Evolutionary conservation across 129 eudicot genomes (phyloP).

Genomic region (Oenanthe sinensis): DNA sequence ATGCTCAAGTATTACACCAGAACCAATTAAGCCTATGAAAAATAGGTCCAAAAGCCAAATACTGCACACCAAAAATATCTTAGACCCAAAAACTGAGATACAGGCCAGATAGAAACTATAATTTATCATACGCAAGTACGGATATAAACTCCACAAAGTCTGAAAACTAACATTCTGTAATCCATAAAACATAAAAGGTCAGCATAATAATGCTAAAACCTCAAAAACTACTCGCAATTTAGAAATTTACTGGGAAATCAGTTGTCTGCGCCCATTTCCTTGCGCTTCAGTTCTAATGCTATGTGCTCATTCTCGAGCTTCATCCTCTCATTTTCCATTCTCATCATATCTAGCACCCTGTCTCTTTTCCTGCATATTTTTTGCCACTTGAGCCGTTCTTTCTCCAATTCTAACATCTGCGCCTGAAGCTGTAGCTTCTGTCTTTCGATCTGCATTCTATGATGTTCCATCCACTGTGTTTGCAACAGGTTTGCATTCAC

Average conservation of each 20-base stretch:
- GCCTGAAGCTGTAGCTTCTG: slow-evolving; percentile 57
- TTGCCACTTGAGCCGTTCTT: slow-evolving; percentile 79
- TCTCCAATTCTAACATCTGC: slow-evolving; percentile 79
- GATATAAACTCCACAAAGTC: slow-evolving; percentile 4
- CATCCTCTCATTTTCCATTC: slow-evolving; percentile 73
- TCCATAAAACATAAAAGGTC: slow-evolving; percentile 7
- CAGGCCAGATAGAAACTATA: neutral
- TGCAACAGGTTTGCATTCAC: slow-evolving; percentile 27
- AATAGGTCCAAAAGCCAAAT: neutral
- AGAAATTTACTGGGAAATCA: slow-evolving; percentile 12
- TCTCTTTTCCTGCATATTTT: slow-evolving; percentile 62
- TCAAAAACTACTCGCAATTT: slow-evolving; percentile 6
- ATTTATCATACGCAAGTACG: slow-evolving; percentile 3
- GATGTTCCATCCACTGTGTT: slow-evolving; percentile 49
- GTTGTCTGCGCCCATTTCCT: slow-evolving; percentile 43
- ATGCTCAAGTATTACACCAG: slow-evolving; percentile 9
- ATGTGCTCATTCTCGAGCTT: slow-evolving; percentile 73
- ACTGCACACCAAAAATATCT: neutral
- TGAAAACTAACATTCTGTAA: slow-evolving; percentile 10
- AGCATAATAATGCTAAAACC: slow-evolving; percentile 14
- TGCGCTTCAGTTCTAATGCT: slow-evolving; percentile 67
- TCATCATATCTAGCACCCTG: slow-evolving; percentile 58
- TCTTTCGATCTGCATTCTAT: slow-evolving; percentile 46
- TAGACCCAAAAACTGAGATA: neutral
- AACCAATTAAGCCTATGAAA: neutral